These are phyloP conservation scores for Achaetomium macrosporum DNA, from an alignment of 2,329 filamentous ascomycete genomes.

Conservation along the genomic window DNA sequence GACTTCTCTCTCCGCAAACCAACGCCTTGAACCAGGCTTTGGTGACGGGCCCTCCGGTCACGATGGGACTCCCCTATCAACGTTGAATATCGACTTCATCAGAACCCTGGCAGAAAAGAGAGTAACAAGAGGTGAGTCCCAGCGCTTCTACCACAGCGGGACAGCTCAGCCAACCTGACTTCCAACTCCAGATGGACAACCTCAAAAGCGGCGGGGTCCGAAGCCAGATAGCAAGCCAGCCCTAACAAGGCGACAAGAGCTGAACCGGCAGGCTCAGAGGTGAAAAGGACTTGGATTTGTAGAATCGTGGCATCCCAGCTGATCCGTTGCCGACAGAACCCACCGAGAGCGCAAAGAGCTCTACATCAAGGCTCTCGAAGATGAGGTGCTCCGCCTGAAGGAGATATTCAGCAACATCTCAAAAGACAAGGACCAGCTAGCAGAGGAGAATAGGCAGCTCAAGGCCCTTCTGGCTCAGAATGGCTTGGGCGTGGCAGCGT, in stretches of 20 bases:
- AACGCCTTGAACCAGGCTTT: constrained; percentile 26
- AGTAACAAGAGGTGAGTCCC: constrained; percentile 60
- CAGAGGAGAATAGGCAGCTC: constrained; percentile 74
- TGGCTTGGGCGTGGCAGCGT: constrained; percentile 37
- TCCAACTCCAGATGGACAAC: constrained; percentile 62
- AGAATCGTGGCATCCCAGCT: background rate
- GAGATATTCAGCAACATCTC: constrained; percentile 71
- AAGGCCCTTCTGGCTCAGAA: constrained; percentile 51
- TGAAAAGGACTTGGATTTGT: background rate
- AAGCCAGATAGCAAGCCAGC: constrained; percentile 97
- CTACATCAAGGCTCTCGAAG: constrained; percentile 90
- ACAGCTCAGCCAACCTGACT: background rate
- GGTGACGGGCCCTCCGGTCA: constrained; percentile 25
- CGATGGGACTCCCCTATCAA: constrained; percentile 37
- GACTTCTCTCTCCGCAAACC: constrained; percentile 39
- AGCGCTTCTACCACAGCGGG: background rate
- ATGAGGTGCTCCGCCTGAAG: constrained; percentile 82
- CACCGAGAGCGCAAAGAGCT: constrained; percentile 95
- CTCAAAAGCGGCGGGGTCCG: constrained; percentile 82
- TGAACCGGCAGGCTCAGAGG: constrained; percentile 92
- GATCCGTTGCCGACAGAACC: constrained; percentile 54
- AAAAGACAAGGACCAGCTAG: constrained; percentile 68
- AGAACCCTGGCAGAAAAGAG: constrained; percentile 68
- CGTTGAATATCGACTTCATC: constrained; percentile 55
- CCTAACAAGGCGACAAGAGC: constrained; percentile 81